phyloP scores from a whole-genome alignment of 768 basidiomycete genomes.

The Cubamyces lactineus region DNA sequence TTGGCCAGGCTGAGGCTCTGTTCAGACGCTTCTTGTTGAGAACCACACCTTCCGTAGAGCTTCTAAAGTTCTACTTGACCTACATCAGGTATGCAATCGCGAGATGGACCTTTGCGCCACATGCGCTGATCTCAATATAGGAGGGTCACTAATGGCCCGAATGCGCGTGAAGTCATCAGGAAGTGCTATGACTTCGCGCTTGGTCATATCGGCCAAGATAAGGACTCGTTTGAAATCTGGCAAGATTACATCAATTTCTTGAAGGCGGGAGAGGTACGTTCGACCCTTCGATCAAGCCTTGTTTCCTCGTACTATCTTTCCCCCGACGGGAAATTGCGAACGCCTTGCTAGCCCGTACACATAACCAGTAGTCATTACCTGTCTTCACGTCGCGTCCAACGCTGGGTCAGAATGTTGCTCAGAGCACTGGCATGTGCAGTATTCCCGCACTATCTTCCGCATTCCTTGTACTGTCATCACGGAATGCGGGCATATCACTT shows the following conservation, averaged over 20 bases:
- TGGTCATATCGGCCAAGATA: slow-evolving; percentile 87
- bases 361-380: too few relatives aligned
- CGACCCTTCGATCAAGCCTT: background rate
- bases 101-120: slow-evolving; percentile 27
- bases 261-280: slow-evolving; percentile 71
- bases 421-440: too few relatives aligned
- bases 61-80: slow-evolving; percentile 92
- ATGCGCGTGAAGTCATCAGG: slow-evolving; percentile 74
- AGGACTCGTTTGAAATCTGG: slow-evolving; percentile 93
- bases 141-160: slow-evolving; percentile 67
- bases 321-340: background rate
- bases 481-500: too few relatives aligned
- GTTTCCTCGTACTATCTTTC: background rate
- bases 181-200: slow-evolving; percentile 95
- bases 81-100: slow-evolving; percentile 77
- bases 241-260: slow-evolving; percentile 92
- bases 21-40: slow-evolving; percentile 86
- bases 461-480: too few relatives aligned
- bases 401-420: too few relatives aligned
- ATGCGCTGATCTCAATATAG: slow-evolving; percentile 39
- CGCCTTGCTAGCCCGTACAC: too few relatives aligned
- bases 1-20: slow-evolving; percentile 80
- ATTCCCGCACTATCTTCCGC: too few relatives aligned
- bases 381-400: too few relatives aligned
- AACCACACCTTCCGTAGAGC: slow-evolving; percentile 78